Evolutionary conservation across 2,329 filamentous ascomycete genomes (phyloP), one percentile per base, ranked within the genome.

Genomic region (Nigrospora oryzae): DNA sequence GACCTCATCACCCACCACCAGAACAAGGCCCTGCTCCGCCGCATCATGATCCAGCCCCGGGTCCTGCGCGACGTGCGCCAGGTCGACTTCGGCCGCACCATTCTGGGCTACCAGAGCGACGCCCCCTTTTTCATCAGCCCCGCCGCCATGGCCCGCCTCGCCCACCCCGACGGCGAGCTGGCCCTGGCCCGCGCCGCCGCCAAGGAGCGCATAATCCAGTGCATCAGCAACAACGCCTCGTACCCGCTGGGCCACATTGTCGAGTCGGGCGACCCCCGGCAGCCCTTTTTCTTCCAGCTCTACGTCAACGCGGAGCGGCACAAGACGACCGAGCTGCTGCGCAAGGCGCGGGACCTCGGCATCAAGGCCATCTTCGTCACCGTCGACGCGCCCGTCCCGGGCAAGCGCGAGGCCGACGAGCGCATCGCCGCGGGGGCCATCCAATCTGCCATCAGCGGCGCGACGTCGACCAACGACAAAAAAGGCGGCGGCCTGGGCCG

Each of bases 311-410:
- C 73, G 52, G 66, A 79, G 49, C 66, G 76, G 0, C 45, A 56
- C 10, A 73, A 76, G 46, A 75, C 75, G 14, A 71, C 72, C 49
- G 61, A 62, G 1, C 59, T 81, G 1, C 57, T 83, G 2, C 58
- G 54, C 11, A 58, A 69, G 16, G 73, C 76, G 1, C 63, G 66
- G 7, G 57, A 61, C 31, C 56, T 42, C 2, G 43, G 81, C 35
- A 77, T 84, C 57, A 49, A 44, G 36, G 48, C 48, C 13, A 44
- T 50, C 5, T 48, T 71, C 46, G 66, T 72, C 34, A 73, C 69
- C 1, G 68, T 70, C 1, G 70, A 73, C 47, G 66, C 69, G 0
- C 88, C 91, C 0, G 86, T 94, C 2, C 87, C 89, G 0, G 90
- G 90, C 0, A 97, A 80, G 52, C 71, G 77, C 14, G 76, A 80